phyloP scores from a whole-genome alignment of 2,329 filamentous ascomycete species.

The Colletotrichum orbiculare region DNA sequence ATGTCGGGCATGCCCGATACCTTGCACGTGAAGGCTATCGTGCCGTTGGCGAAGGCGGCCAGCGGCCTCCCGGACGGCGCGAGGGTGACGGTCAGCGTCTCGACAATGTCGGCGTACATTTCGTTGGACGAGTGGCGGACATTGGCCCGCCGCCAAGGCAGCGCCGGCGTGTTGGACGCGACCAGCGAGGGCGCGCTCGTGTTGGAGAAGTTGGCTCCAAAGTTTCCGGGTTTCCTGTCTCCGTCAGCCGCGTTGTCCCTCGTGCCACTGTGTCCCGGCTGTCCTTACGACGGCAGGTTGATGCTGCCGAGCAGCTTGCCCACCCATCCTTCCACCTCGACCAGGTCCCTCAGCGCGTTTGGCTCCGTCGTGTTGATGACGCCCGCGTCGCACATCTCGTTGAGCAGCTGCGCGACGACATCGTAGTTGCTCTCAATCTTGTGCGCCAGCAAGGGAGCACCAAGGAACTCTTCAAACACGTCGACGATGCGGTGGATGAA shows the following conservation, averaged over 20 bases:
- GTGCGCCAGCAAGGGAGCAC: constrained; percentile 83
- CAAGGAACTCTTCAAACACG: constrained; percentile 92
- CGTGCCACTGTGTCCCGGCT: background rate
- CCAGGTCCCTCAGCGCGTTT: constrained; percentile 89
- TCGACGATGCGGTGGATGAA: constrained; percentile 95
- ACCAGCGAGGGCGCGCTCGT: constrained; percentile 53
- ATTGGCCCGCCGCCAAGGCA: constrained; percentile 92
- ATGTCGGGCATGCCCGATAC: constrained; percentile 95
- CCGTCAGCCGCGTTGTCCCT: constrained; percentile 6
- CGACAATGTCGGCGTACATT: constrained; percentile 94
- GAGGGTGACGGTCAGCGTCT: constrained; percentile 87
- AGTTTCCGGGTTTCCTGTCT: constrained; percentile 52
- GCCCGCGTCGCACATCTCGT: constrained; percentile 96
- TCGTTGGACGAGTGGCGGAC: constrained; percentile 97
- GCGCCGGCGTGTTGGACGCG: constrained; percentile 60
- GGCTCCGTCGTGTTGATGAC: constrained; percentile 91
- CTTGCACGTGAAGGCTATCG: constrained; percentile 94
- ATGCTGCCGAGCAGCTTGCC: constrained; percentile 91
- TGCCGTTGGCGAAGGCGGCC: constrained; percentile 88
- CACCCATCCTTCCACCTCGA: constrained; percentile 91
- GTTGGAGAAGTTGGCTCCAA: constrained; percentile 51
- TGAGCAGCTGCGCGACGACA: constrained; percentile 90
- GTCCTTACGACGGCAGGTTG: constrained; percentile 76
- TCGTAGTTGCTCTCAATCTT: constrained; percentile 94
- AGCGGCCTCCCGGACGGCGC: constrained; percentile 91